Base-by-base conservation (phyloP, 768 basidiomycete genomes). In the Termitomyces sp. region DNA sequence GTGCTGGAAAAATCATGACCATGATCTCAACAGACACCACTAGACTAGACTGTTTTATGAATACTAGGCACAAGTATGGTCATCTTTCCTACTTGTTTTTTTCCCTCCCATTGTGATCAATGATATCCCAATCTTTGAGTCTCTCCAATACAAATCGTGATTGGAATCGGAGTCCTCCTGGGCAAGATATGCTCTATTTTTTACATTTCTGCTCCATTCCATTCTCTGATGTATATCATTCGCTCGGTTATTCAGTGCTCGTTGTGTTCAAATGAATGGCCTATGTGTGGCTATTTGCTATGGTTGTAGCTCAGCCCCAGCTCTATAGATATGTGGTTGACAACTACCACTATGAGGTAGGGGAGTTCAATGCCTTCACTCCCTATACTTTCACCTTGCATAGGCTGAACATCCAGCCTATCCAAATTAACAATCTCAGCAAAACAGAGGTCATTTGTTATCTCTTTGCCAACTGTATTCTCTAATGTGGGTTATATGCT, bases 191-290 rank as follows among this genome's bases (percentile, higher is more conserved):
- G 45, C 10, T 43, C 4, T 73, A 62, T 31, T n/a, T 12, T n/a
- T 43, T 20, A 2, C 20, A 43, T 57, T 32, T 38, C 51, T 48
- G 32, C 50, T n/a, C 45, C 11, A 15, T 1, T 45, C 8, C 20
- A 36, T 36, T 47, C 48, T 36, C 46, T 32, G 15, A 29, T 10
- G 40, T 37, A 6, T 20, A 29, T 60, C 17, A 61, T 51, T 15
- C 14, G 73, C 70, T 85, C n/a, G 82, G 84, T 4, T 79, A 79
- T 65, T 84, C 83, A 17, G 85, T 82, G 0, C 74, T 86, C 4
- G 83, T 86, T 43, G 82, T 80, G 12, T 69, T 83, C 36, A 25
- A 25, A 25, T 25, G 25, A 25, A 25, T 25, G 25, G 25, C 25
- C 25, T 25, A 25, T 25, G 25, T 25, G 25, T 25, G 25, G 25